Evolutionary conservation across 2,329 filamentous ascomycete species (phyloP).

Genomic region (Colletotrichum australisinense): DNA sequence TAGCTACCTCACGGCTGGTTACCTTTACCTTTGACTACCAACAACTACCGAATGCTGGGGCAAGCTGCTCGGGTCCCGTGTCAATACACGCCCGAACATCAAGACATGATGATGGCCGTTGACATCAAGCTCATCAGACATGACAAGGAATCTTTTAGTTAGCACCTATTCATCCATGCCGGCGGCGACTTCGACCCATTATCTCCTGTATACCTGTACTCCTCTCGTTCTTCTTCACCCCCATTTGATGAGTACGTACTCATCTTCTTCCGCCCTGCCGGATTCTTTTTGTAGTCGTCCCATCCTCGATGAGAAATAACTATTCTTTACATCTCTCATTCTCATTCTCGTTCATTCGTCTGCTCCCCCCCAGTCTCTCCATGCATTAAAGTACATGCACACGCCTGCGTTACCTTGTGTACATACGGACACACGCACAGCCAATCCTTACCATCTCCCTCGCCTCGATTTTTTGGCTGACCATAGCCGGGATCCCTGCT

Average conservation of each 20-base stretch:
- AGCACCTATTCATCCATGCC: background rate
- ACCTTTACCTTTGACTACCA: background rate
- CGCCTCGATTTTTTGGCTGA: background rate
- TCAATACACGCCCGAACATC: background rate
- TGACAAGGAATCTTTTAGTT: background rate
- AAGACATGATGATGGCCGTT: background rate
- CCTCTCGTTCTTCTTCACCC: background rate
- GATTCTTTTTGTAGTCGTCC: conserved; percentile 16
- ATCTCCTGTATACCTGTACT: background rate
- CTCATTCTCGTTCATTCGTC: background rate
- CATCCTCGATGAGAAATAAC: conserved; percentile 5
- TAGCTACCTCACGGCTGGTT: too few relatives aligned
- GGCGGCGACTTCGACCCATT: background rate
- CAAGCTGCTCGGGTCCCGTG: background rate
- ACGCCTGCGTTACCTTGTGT: conserved; percentile 10
- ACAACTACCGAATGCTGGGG: background rate
- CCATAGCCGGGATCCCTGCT: conserved; percentile 16
- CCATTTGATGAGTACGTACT: conserved; percentile 11
- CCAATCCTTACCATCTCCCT: background rate
- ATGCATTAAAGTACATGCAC: conserved; percentile 22
- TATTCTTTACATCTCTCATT: background rate
- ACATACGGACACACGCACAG: background rate
- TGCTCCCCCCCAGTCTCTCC: background rate
- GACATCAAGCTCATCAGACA: conserved; percentile 3
- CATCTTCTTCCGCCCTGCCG: conserved; percentile 14